phyloP scores from a whole-genome alignment of 148 eudicot species.

The Mesembryanthemum crystallinum region DNA sequence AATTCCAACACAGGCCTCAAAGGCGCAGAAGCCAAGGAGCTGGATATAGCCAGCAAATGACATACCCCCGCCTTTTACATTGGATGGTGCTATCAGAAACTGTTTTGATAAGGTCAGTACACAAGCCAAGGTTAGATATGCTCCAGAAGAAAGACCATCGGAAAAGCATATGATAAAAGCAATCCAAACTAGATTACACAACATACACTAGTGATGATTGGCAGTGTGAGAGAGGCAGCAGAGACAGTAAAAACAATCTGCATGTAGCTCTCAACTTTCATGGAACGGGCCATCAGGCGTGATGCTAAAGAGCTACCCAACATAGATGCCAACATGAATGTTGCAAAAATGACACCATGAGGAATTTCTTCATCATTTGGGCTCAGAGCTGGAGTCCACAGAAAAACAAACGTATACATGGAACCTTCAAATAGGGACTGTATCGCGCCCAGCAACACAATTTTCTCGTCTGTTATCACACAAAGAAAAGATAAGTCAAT shows the following conservation, averaged over 20 bases:
- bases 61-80: conserved; percentile 66
- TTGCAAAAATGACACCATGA: conserved; percentile 95
- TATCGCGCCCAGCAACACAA: conserved; percentile 93
- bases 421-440: conserved; percentile 99
- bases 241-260: conserved; percentile 87
- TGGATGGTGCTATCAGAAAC: conserved; percentile 68
- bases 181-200: not conserved
- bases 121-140: conserved; percentile 17
- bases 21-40: conserved; percentile 54
- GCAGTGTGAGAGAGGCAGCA: conserved; percentile 81
- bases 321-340: conserved; percentile 97
- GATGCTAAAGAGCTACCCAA: conserved; percentile 95
- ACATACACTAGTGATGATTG: conserved; percentile 81
- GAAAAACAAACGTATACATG: conserved; percentile 96
- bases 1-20: conserved; percentile 58
- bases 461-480: conserved; percentile 79
- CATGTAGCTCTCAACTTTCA: conserved; percentile 92
- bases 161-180: too few relatives aligned
- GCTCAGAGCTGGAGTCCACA: conserved; percentile 98
- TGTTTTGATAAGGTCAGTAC: conserved; percentile 34
- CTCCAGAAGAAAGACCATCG: not conserved
- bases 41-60: conserved; percentile 63
- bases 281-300: conserved; percentile 70
- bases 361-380: conserved; percentile 97
- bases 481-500: conserved; percentile 3